A percentile compares a stretch with the other conserved stretches of the same genome.
Conservation (phyloP, 306 rosid species). For the Cicer bijugum region DNA sequence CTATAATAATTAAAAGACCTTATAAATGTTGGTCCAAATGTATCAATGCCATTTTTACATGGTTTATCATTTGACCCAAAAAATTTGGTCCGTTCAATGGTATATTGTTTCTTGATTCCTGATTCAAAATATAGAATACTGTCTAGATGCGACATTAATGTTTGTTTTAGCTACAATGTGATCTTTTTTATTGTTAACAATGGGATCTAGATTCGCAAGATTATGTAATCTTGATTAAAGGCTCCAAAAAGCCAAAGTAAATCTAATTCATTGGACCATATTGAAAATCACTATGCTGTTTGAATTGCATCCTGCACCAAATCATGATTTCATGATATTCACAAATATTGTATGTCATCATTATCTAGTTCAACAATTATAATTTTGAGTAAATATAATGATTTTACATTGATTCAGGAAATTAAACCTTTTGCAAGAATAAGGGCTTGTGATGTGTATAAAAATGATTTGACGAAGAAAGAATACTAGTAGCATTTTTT, state of each 20-base stretch:
- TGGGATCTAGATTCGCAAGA: not conserved
- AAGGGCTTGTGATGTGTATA: not conserved
- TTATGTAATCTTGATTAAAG: not conserved
- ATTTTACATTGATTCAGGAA: not conserved
- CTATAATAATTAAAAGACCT: not conserved
- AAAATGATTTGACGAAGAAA: not conserved
- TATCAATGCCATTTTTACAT: not conserved
- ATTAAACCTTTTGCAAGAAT: not conserved
- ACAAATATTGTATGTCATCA: not conserved
- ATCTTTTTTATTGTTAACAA: not conserved
- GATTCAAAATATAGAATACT: not conserved
- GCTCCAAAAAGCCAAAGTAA: not conserved
- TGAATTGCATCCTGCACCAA: not conserved
- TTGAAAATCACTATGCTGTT: not conserved
- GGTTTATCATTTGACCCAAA: conserved; percentile 14
- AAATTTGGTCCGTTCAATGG: conserved; percentile 1
- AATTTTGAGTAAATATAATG: not conserved
- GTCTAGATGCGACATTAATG: not conserved
- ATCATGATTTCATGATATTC: not conserved
- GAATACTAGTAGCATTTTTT: not conserved
- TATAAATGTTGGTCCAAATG: not conserved
- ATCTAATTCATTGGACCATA: not conserved
- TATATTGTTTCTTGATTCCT: too few species aligned
- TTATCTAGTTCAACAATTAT: not conserved
- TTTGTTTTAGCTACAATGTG: not conserved